These are phyloP conservation scores for Malassezia furfur DNA, from an alignment of 1,284 basidiomycete genomes.

Conservation along the genomic window DNA sequence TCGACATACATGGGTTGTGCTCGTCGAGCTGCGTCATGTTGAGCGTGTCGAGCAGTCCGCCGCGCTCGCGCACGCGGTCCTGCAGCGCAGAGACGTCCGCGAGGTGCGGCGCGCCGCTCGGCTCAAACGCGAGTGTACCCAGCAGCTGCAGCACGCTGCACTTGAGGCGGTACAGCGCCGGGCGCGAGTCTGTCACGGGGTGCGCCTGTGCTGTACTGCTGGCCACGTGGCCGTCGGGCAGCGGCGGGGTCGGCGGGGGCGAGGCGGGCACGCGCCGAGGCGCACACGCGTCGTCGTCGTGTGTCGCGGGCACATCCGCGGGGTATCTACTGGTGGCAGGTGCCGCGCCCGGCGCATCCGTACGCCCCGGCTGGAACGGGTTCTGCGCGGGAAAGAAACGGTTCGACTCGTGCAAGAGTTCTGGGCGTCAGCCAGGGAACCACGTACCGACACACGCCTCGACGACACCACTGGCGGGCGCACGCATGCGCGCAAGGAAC, in stretches of 20 bases:
- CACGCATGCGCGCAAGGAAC: slow-evolving; percentile 7
- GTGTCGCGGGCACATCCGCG: too few relatives aligned
- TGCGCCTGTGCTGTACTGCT: not conserved
- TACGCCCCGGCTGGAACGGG: slow-evolving; percentile 1
- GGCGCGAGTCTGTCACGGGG: slow-evolving; percentile 2
- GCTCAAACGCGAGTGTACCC: slow-evolving; percentile 6
- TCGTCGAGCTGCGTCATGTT: slow-evolving; percentile 41
- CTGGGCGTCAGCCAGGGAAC: not conserved
- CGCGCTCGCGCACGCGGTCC: slow-evolving; percentile 28
- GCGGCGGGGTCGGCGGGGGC: not conserved
- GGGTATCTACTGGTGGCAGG: not conserved
- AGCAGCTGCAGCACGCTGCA: slow-evolving; percentile 12
- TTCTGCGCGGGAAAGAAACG: slow-evolving; percentile 8
- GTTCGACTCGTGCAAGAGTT: slow-evolving; percentile 3
- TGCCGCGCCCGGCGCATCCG: not conserved
- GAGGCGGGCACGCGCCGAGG: not conserved
- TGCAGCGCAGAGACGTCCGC: slow-evolving; percentile 20
- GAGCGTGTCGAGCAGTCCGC: slow-evolving; percentile 36
- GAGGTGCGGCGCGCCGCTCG: not conserved
- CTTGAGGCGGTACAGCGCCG: slow-evolving; percentile 11
- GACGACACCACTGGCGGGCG: not conserved
- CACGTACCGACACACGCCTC: slow-evolving; percentile 1
- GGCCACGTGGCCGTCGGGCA: not conserved
- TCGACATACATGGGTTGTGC: slow-evolving; percentile 31
- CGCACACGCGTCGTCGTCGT: not conserved